phyloP scores from a whole-genome alignment of 2,329 filamentous ascomycete genomes.

The Elsinoe arachidis region DNA sequence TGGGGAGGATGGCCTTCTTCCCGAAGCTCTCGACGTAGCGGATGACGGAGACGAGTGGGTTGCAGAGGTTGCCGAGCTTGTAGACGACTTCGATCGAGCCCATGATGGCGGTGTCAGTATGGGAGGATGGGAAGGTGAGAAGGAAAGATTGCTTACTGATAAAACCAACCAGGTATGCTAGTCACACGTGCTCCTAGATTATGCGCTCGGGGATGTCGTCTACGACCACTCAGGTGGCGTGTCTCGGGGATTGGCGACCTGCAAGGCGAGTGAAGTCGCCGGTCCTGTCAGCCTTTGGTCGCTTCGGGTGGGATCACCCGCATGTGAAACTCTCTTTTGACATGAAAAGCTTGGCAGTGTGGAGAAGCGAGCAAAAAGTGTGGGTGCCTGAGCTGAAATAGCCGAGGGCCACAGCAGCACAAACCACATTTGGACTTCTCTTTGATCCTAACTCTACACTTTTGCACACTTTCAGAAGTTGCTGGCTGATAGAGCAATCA shows the following conservation, averaged over 20 bases:
- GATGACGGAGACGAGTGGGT: neutral
- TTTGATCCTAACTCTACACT: neutral
- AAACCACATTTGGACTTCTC: neutral
- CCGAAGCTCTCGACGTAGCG: constrained; percentile 9
- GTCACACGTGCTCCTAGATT: neutral
- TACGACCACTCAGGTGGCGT: constrained; percentile 2
- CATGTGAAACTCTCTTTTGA: neutral
- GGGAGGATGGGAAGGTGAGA: neutral
- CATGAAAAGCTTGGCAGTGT: neutral
- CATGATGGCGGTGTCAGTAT: constrained; percentile 6
- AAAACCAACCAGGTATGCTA: neutral
- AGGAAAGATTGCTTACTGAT: neutral
- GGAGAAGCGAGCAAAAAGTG: neutral
- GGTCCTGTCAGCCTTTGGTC: constrained; percentile 17
- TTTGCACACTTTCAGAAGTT: too few species aligned
- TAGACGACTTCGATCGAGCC: constrained; percentile 11
- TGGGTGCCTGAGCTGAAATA: neutral
- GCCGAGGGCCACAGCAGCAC: neutral
- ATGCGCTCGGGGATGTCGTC: neutral
- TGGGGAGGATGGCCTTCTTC: neutral
- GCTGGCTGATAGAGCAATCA: too few species aligned
- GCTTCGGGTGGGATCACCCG: neutral
- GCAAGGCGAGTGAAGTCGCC: constrained; percentile 7
- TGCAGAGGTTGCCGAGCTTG: constrained; percentile 12
- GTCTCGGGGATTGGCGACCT: constrained; percentile 4